Evolutionary conservation across 441 rosid genomes (phyloP), one percentile per base, ranked within the genome.

Genomic region (Francoa sonchifolia): DNA sequence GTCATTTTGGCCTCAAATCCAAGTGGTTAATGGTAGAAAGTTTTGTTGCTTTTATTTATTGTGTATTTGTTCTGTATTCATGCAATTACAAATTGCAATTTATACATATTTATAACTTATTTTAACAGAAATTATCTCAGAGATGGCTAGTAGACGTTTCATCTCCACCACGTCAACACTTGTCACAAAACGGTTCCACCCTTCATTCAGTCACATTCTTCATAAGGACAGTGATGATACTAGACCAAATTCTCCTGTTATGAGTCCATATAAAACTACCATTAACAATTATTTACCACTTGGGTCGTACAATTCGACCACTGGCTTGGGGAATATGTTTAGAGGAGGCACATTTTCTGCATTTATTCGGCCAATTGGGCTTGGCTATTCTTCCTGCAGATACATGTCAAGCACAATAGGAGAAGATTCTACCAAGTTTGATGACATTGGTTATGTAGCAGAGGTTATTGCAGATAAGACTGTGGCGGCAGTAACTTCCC

Each of bases 361-460:
- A 3, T 56, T 53, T 28, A 3, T 36, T 46, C 13, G 20, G 5
- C 42, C 58, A 0, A 33, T 52, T 33, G 60, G 67, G 28, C 32
- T 44, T 37, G 62, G 70, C 32, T 51, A 57, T 23, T 52, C 66
- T 17, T 48, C 42, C n/a, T 51, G 51, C 43, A 63, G 76, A 20
- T 44, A 22, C 42, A 66, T 66, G 73, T 59, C 72, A 20, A 35
- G 57, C 27, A 39, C 67, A 34, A 62, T 50, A 10, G 55, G 63
- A 6, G 69, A 67, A 13, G 50, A 48, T 59, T 71, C 71, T 33
- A 54, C 39, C 39, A 58, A 65, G 52, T 55, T 65, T 23, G 77
- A 63, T 33, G 73, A 55, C 31, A 42, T 63, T n/a, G 59, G 58
- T 25, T 65, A 46, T 10, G 58, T 49, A 18, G 37, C 58, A 6